Evolutionary conservation across 2,329 filamentous ascomycete species (phyloP).

Genomic region (Trichoderma sp.): DNA sequence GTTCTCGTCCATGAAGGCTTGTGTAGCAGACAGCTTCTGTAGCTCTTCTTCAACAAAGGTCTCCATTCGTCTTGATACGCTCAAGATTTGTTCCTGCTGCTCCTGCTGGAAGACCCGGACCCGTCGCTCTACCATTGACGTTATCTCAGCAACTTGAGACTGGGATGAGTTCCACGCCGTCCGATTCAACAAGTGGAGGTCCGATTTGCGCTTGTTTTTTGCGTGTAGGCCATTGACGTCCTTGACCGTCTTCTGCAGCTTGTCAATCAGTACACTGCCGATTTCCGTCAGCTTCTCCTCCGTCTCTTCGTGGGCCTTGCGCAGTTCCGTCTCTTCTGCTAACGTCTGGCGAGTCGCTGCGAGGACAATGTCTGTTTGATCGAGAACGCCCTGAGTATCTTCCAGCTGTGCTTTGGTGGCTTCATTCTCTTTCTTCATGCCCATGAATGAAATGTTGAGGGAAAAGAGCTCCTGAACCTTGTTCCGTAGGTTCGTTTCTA

Average conservation of each 20-base stretch:
- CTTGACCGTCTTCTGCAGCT: slow-evolving; percentile 71
- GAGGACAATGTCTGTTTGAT: slow-evolving; percentile 84
- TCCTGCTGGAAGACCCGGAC: slow-evolving; percentile 69
- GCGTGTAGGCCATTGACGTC: slow-evolving; percentile 81
- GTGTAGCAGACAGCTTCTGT: slow-evolving; percentile 66
- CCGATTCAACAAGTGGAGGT: slow-evolving; percentile 77
- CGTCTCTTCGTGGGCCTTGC: slow-evolving; percentile 82
- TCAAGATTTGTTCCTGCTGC: slow-evolving; percentile 68
- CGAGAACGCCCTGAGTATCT: slow-evolving; percentile 75
- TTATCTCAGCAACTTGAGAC: slow-evolving; percentile 72
- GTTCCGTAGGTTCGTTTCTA: slow-evolving; percentile 86
- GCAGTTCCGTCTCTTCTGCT: slow-evolving; percentile 73
- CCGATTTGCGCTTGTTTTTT: slow-evolving; percentile 82
- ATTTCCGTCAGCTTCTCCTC: slow-evolving; percentile 73
- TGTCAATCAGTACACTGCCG: slow-evolving; percentile 73
- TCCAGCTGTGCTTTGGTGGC: slow-evolving; percentile 68
- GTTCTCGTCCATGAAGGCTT: slow-evolving; percentile 68
- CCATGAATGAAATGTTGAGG: slow-evolving; percentile 82
- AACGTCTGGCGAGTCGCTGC: slow-evolving; percentile 72
- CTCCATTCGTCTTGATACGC: slow-evolving; percentile 70
- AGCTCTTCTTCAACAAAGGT: slow-evolving; percentile 74
- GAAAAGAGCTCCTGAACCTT: slow-evolving; percentile 91
- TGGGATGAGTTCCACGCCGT: slow-evolving; percentile 76
- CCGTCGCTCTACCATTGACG: slow-evolving; percentile 70
- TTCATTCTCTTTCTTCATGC: slow-evolving; percentile 86